Percentiles rank a stretch among this genome's conserved stretches.
phyloP scores from a whole-genome alignment of 345 rosid genomes.

The Boechera stricta region DNA sequence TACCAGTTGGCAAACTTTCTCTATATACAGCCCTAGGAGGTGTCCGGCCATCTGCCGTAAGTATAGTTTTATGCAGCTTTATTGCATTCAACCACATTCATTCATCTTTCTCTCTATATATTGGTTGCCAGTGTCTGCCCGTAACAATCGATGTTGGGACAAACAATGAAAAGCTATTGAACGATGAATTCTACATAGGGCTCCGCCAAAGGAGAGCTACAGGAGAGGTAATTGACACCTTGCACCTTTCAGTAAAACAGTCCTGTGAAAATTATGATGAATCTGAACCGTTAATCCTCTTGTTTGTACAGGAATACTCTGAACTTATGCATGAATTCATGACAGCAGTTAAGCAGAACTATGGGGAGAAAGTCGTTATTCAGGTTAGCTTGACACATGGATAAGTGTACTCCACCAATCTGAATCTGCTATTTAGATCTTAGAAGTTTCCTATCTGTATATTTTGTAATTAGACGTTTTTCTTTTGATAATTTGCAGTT shows the following conservation, averaged over 20 bases:
- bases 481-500: constrained; percentile 58
- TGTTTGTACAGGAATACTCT: constrained; percentile 74
- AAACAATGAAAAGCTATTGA: constrained; percentile 82
- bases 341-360: constrained; percentile 91
- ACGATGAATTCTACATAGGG: constrained; percentile 96
- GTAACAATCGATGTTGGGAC: constrained; percentile 98
- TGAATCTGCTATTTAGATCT: not conserved
- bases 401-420: constrained; percentile 21
- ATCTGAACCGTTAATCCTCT: constrained; percentile 24
- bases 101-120: constrained; percentile 13
- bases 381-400: constrained; percentile 61
- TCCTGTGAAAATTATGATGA: constrained; percentile 16
- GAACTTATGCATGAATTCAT: constrained; percentile 94
- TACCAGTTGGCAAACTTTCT: constrained; percentile 96
- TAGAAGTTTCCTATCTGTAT: not conserved
- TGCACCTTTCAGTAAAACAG: constrained; percentile 34
- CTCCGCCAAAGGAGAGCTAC: constrained; percentile 94
- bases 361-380: constrained; percentile 92
- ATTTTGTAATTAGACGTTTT: constrained; percentile 4
- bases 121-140: constrained; percentile 81
- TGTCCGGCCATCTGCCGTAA: constrained; percentile 94
- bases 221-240: constrained; percentile 68
- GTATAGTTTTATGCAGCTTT: constrained; percentile 43
- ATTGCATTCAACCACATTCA: constrained; percentile 7
- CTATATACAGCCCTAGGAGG: constrained; percentile 96